Base-by-base conservation (phyloP, 257 asterid species). In the Ajuga chamaepitys region DNA sequence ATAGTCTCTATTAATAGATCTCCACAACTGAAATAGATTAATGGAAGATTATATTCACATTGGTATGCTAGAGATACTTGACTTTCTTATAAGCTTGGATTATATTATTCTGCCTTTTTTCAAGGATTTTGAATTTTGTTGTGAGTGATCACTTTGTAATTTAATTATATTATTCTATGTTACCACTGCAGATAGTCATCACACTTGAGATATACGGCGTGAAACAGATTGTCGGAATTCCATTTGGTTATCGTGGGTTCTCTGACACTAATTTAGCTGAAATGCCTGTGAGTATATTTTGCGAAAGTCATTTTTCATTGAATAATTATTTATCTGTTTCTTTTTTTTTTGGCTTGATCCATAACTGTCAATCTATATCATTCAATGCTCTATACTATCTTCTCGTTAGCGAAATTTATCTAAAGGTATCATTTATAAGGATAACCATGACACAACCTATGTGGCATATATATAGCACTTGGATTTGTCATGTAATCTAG, bases 241-340 rank as follows among this genome's bases (percentile, higher is more conserved):
- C 97, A 28, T 93, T 86, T 66, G 99, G 99, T 21, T 94, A 94
- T 77, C 99, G 97, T 66, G 98, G 98, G 11, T 91, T 91, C 74
- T 81, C 91, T 7, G 94, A 91, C 72, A 57, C 50, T 61, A 85
- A 57, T 62, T 82, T 84, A 74, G 68, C 81, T 21, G 98, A 91
- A 82, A 88, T 76, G 80, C 70, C 71, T 0, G 84, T 87, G 74
- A 82, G 98, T 87, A 54, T 67, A 55, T 35, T 59, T 30, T 51
- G 38, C 61, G 21, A 58, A 12, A 34, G 38, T 41, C 51, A 41
- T 44, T 42, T 34, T 21, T 40, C 53, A 21, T 60, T 30, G 3
- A 62, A 16, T 45, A 38, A 62, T 13, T 42, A 26, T 48, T 17
- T 32, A 24, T 52, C 45, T 73, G 50, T 61, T 35, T 24, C 13